Percentiles rank a stretch among this genome's conserved stretches.
Evolutionary conservation across 2,329 filamentous ascomycete genomes (phyloP).

Genomic region (Pseudogymnoascus sp.): DNA sequence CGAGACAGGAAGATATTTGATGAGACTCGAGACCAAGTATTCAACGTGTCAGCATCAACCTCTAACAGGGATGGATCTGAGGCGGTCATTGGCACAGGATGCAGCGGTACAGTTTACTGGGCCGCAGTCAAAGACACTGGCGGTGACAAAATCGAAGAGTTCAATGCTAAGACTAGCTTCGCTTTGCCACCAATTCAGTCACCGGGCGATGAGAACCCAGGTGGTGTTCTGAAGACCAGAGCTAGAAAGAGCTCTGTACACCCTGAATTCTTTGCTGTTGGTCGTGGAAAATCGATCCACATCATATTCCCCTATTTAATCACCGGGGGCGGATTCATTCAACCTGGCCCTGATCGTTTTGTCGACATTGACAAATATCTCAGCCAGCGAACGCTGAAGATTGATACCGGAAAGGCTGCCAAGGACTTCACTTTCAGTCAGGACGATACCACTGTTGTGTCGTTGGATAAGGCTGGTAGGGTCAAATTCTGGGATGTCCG

Average conservation of each 20-base stretch:
- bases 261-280: conserved; percentile 89
- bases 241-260: conserved; percentile 84
- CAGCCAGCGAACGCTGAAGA: conserved; percentile 79
- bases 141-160: conserved; percentile 71
- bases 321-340: conserved; percentile 55
- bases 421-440: conserved; percentile 98
- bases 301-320: conserved; percentile 67
- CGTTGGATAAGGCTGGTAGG: conserved; percentile 90
- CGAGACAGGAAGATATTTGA: conserved; percentile 88
- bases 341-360: conserved; percentile 54
- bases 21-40: conserved; percentile 84
- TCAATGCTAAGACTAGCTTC: conserved; percentile 73
- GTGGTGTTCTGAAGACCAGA: conserved; percentile 89
- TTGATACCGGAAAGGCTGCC: conserved; percentile 93
- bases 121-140: conserved; percentile 68
- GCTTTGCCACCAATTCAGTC: conserved; percentile 79
- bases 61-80: conserved; percentile 59
- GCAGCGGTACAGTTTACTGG: conserved; percentile 97
- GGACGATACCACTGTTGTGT: conserved; percentile 89
- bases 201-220: conserved; percentile 83
- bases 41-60: conserved; percentile 80
- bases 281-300: conserved; percentile 91
- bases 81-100: conserved; percentile 81
- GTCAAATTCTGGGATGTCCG: conserved; percentile 98
- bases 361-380: conserved; percentile 86